These are phyloP conservation scores for Poa annua DNA, from an alignment of 176 grass and related monocot species.

Conservation along the genomic window DNA sequence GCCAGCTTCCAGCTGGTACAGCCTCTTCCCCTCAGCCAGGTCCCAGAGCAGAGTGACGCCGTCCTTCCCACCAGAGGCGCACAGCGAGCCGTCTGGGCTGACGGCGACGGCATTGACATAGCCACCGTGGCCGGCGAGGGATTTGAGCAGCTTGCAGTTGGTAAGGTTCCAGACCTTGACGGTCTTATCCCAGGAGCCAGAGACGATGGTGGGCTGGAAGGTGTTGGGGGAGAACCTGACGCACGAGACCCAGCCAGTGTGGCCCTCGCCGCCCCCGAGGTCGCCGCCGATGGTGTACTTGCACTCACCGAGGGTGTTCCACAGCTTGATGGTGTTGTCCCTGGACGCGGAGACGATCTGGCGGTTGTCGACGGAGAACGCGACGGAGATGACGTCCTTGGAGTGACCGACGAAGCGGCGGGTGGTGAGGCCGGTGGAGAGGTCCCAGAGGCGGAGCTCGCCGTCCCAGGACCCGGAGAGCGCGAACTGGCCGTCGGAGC, in stretches of 20 bases:
- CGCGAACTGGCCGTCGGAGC: slow-evolving; percentile 76
- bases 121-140: slow-evolving; percentile 49
- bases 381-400: slow-evolving; percentile 82
- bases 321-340: slow-evolving; percentile 85
- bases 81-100: slow-evolving; percentile 65
- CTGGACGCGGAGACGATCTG: slow-evolving; percentile 82
- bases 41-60: slow-evolving; percentile 57
- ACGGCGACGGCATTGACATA: slow-evolving; percentile 67
- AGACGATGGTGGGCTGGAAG: slow-evolving; percentile 53
- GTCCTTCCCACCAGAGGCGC: slow-evolving; percentile 70
- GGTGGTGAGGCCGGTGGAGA: slow-evolving; percentile 62
- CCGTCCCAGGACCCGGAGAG: slow-evolving; percentile 86
- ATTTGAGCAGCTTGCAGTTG: slow-evolving; percentile 67
- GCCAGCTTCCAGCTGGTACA: slow-evolving; percentile 60
- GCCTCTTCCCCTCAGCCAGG: slow-evolving; percentile 47
- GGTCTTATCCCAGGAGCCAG: slow-evolving; percentile 66
- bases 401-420: slow-evolving; percentile 65
- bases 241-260: slow-evolving; percentile 67
- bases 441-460: slow-evolving; percentile 79
- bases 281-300: slow-evolving; percentile 80
- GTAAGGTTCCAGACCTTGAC: slow-evolving; percentile 80
- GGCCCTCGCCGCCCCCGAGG: slow-evolving; percentile 47
- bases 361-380: slow-evolving; percentile 86
- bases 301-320: slow-evolving; percentile 88
- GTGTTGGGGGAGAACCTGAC: slow-evolving; percentile 64